Conservation (phyloP, 1,139 yeast species). For the Yamadazyma atmosphaerica region DNA sequence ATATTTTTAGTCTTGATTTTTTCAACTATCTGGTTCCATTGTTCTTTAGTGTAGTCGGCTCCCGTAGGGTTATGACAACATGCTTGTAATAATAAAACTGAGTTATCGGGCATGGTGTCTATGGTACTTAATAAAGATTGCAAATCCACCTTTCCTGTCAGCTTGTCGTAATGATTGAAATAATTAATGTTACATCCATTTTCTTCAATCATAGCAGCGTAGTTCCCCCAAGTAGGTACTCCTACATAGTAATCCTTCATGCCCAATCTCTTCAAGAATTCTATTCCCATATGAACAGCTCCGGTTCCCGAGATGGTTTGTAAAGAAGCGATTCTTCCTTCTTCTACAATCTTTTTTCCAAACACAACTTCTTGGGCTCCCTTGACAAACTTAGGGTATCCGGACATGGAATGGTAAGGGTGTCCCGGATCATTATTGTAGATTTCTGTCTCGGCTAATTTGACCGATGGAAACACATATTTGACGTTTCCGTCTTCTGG, state of each 20-base stretch:
- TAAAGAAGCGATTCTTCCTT: slow-evolving; percentile 33
- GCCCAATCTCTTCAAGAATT: slow-evolving; percentile 31
- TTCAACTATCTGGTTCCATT: slow-evolving; percentile 74
- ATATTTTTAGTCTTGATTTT: slow-evolving; percentile 56
- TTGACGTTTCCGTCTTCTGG: slow-evolving; percentile 33
- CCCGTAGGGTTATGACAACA: slow-evolving; percentile 99
- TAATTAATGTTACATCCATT: slow-evolving; percentile 27
- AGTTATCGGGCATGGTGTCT: slow-evolving; percentile 27
- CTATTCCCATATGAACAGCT: slow-evolving; percentile 40
- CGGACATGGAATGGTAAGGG: slow-evolving; percentile 44
- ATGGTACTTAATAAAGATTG: slow-evolving; percentile 27
- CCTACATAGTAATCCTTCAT: slow-evolving; percentile 35
- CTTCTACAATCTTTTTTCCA: slow-evolving; percentile 26
- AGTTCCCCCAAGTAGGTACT: slow-evolving; percentile 44
- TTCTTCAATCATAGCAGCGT: slow-evolving; percentile 35
- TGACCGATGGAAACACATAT: slow-evolving; percentile 40
- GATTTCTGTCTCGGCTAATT: slow-evolving; percentile 34
- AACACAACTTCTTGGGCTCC: slow-evolving; percentile 40
- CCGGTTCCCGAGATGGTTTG: slow-evolving; percentile 50
- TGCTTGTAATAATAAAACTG: slow-evolving; percentile 70
- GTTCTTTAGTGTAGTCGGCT: slow-evolving; percentile 76
- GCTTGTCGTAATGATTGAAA: slow-evolving; percentile 36
- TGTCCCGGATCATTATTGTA: slow-evolving; percentile 42
- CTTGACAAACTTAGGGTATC: slow-evolving; percentile 36
- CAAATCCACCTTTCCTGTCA: slow-evolving; percentile 31